Evolutionary conservation across 2,329 filamentous ascomycete species (phyloP).

Genomic region (Exophiala bonariae): DNA sequence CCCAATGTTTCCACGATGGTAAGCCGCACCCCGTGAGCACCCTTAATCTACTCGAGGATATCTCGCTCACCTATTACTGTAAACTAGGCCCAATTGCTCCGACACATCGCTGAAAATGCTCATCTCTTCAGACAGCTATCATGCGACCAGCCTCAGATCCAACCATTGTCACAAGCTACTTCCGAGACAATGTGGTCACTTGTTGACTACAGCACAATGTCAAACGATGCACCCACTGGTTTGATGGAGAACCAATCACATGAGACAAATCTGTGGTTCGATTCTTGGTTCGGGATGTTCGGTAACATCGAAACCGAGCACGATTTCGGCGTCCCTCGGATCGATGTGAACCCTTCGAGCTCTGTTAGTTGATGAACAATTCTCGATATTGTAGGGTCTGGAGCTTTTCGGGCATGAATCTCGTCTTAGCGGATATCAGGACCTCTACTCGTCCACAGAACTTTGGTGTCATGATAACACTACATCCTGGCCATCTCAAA

Average conservation of each 20-base stretch:
- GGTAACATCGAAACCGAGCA: background rate
- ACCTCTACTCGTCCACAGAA: too few relatives aligned
- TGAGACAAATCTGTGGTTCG: conserved; percentile 1
- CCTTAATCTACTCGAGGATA: background rate
- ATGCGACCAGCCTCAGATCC: background rate
- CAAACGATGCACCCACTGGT: conserved; percentile 4
- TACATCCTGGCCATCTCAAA: too few relatives aligned
- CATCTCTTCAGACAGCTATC: background rate
- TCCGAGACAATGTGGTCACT: conserved; percentile 8
- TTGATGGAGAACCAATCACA: background rate
- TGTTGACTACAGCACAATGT: conserved; percentile 15
- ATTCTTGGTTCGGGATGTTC: conserved; percentile 7
- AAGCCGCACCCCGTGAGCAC: background rate
- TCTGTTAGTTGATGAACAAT: too few relatives aligned
- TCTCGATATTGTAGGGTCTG: too few relatives aligned
- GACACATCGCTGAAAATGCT: background rate
- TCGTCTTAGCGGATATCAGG: too few relatives aligned
- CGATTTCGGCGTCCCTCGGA: background rate
- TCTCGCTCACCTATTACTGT: background rate
- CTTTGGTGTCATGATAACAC: too few relatives aligned
- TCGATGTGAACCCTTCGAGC: background rate
- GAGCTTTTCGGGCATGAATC: too few relatives aligned
- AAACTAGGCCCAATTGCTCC: background rate
- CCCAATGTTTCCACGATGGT: conserved; percentile 10
- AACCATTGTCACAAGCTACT: background rate